A percentile compares a stretch with the other conserved stretches of the same genome.
These are phyloP conservation scores for Phytopythium aichiense DNA, from an alignment of 352 stramenopile genomes.

Conservation along the genomic window DNA sequence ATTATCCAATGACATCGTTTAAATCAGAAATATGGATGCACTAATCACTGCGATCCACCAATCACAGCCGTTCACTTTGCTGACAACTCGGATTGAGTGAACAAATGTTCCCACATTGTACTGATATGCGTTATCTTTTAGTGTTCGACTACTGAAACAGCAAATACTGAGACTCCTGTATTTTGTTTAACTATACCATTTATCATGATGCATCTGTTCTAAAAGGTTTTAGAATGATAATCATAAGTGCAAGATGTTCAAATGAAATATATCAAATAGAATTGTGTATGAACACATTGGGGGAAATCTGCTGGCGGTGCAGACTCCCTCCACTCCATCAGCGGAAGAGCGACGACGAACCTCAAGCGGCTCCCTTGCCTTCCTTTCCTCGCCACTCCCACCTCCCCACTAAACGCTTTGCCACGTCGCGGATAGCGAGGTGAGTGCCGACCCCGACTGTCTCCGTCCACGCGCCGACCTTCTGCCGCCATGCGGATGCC, in stretches of 20 bases:
- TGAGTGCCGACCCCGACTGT: background rate
- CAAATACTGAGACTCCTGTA: background rate
- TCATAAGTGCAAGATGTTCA: too few relatives aligned
- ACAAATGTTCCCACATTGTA: background rate
- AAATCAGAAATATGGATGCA: background rate
- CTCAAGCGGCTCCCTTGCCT: background rate
- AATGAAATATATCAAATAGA: too few relatives aligned
- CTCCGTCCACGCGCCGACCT: background rate
- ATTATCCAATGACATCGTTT: background rate
- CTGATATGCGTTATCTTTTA: background rate
- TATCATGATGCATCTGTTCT: too few relatives aligned
- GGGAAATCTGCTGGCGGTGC: too few relatives aligned
- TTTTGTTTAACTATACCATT: too few relatives aligned
- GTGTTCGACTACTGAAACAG: background rate
- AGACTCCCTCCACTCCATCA: background rate
- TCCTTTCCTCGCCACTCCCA: too few relatives aligned
- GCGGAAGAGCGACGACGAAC: background rate
- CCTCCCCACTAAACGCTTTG: constrained; percentile 1
- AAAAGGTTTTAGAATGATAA: too few relatives aligned
- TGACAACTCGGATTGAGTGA: background rate
- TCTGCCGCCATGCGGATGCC: background rate
- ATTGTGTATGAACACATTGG: too few relatives aligned
- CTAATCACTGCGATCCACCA: background rate
- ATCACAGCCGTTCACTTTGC: background rate
- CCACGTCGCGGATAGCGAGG: background rate